Evolutionary conservation across 371 early-diverging fungal genomes (phyloP).

Genomic region (Mortierella sp.): DNA sequence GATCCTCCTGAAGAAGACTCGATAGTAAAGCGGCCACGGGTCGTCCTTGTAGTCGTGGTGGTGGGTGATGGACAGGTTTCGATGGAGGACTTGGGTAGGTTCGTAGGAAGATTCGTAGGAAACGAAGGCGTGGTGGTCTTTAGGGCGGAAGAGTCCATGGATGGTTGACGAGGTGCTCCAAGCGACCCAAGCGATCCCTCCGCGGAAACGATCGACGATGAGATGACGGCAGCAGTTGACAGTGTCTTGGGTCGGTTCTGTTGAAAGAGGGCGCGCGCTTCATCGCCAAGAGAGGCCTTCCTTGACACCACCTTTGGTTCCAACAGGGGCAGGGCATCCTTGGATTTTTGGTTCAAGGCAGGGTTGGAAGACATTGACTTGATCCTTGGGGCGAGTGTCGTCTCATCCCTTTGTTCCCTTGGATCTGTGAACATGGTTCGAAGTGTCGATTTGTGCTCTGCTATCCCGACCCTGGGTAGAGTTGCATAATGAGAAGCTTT

Average conservation of each 20-base stretch:
- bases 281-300: constrained; percentile 35
- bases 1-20: constrained; percentile 31
- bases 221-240: constrained; percentile 22
- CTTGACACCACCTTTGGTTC: constrained; percentile 11
- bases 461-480: constrained; percentile 19
- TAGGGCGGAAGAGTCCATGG: no score
- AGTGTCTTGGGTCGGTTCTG: constrained; percentile 46
- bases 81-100: neutral
- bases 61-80: constrained; percentile 6
- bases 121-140: neutral
- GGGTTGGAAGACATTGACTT: neutral
- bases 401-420: constrained; percentile 2
- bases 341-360: constrained; percentile 6
- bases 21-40: constrained; percentile 47
- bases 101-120: neutral
- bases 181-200: constrained; percentile 16
- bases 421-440: constrained; percentile 9
- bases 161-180: no score
- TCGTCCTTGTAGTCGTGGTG: constrained; percentile 25
- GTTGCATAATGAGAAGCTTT: constrained; percentile 38
- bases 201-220: constrained; percentile 28
- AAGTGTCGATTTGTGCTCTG: constrained; percentile 5
- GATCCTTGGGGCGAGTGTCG: neutral
- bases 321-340: neutral
- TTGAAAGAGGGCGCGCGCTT: constrained; percentile 36